Evolutionary conservation across 1,284 basidiomycete genomes (phyloP), one percentile per base, ranked within the genome.

Genomic region (Peniophora sp.): DNA sequence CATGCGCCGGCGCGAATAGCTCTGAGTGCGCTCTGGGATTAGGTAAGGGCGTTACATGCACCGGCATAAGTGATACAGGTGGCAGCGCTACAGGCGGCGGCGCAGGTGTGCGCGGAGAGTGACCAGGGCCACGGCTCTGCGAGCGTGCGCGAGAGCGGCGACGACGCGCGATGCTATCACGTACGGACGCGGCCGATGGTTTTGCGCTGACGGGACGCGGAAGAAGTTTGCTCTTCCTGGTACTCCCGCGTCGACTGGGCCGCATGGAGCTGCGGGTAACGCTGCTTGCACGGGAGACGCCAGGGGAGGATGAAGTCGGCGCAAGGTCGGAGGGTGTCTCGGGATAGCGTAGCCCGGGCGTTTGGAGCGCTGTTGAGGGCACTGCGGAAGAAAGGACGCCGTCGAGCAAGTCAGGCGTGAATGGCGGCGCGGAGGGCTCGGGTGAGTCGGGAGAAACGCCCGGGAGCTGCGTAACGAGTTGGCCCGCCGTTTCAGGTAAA

Each of bases 351-450:
- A n/a, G 38, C 8, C 38, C 38, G 38, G 38, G 38, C 6, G 38
- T 41, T 20, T 41, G n/a, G 16, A 20, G 38, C 38, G 38, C 38
- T 5, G n/a, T 41, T n/a, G 38, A 5, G 38, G 38, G 38, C 16
- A 20, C 38, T 8, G 38, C 19, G 38, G n/a, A 17, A n/a, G 38
- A n/a, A 16, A 41, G 38, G 8, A 20, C 38, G 19, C 38, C 38
- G 38, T 41, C 38, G 38, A 41, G 38, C 8, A 41, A 16, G n/a
- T 41, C 38, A 5, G 19, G 38, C 8, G n/a, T 41, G 8, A 20
- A 17, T 8, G 38, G 38, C 16, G 38, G 16, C 38, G 38, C 38
- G 16, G 38, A 20, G n/a, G 38, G 38, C 16, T 78, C 74, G 5
- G 27, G 27, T 12, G 27, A 32, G 12, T 32, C 27, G 5, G 27